Percentiles rank a stretch among this genome's conserved stretches.
These are phyloP conservation scores for Volvox africanus DNA, from an alignment of 139 green algal genomes.

Conservation along the genomic window DNA sequence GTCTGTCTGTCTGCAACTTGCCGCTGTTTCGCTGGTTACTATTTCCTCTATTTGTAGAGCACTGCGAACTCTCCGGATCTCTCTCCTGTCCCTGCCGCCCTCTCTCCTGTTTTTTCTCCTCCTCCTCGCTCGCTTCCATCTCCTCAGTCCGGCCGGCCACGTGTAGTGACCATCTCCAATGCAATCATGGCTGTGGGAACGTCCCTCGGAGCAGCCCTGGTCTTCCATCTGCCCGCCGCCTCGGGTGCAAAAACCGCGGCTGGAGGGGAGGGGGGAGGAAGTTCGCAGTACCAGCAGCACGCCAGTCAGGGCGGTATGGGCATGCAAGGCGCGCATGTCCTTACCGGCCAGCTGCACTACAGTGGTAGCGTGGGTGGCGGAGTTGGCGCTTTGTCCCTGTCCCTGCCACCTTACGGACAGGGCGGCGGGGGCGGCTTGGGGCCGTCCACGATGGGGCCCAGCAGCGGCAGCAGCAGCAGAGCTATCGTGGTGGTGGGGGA, in stretches of 20 bases:
- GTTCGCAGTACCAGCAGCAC: neutral
- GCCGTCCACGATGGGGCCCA: neutral
- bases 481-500: slow-evolving; percentile 51
- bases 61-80: too few relatives aligned
- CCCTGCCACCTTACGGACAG: neutral
- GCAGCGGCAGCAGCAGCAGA: neutral
- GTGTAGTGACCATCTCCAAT: slow-evolving; percentile 50
- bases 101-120: neutral
- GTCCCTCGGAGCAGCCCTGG: slow-evolving; percentile 37
- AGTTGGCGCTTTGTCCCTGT: neutral
- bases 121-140: neutral
- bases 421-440: neutral
- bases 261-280: neutral
- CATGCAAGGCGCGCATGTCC: too few relatives aligned
- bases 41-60: too few relatives aligned
- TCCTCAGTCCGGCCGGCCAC: slow-evolving; percentile 20
- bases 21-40: too few relatives aligned
- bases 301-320: neutral
- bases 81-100: neutral
- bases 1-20: too few relatives aligned
- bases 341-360: neutral
- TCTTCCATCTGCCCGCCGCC: slow-evolving; percentile 60
- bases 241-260: neutral
- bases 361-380: neutral
- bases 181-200: slow-evolving; percentile 65